These are phyloP conservation scores for Backusella liffmaniae DNA, from an alignment of 192 early-diverging fungal species.

Conservation along the genomic window DNA sequence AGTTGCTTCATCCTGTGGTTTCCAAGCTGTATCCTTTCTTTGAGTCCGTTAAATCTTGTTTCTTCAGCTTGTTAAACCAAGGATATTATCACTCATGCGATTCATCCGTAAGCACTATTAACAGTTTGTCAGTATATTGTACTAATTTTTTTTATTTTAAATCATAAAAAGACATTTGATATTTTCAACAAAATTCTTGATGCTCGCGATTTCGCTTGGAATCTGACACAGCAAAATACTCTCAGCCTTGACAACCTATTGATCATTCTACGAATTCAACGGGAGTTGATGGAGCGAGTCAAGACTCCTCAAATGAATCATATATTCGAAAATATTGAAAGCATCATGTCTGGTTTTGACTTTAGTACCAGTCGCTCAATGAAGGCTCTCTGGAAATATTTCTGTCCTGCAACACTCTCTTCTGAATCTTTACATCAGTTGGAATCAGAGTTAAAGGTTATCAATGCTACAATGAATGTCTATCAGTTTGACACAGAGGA, in stretches of 20 bases:
- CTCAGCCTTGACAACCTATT: conserved; percentile 56
- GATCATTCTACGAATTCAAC: conserved; percentile 47
- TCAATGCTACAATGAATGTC: conserved; percentile 21
- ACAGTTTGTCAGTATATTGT: neutral
- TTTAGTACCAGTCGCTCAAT: conserved; percentile 47
- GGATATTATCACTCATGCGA: conserved; percentile 8
- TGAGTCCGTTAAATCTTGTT: conserved; percentile 26
- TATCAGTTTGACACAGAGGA: conserved; percentile 22
- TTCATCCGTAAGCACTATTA: neutral
- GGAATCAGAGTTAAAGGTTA: conserved; percentile 37
- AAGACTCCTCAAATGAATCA: neutral
- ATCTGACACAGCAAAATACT: conserved; percentile 32
- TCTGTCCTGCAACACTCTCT: conserved; percentile 49
- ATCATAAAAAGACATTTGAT: conserved; percentile 21
- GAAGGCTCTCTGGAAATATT: conserved; percentile 54
- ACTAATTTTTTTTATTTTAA: neutral
- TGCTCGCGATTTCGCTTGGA: conserved; percentile 52
- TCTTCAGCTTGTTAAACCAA: conserved; percentile 31
- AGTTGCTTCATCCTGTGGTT: conserved; percentile 45
- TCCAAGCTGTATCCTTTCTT: conserved; percentile 47
- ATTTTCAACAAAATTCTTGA: conserved; percentile 48
- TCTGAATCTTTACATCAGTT: conserved; percentile 41
- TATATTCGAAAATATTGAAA: conserved; percentile 6
- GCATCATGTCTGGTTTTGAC: conserved; percentile 29
- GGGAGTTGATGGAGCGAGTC: conserved; percentile 14